These are phyloP conservation scores for Candida ascalaphidarum DNA, from an alignment of 805 yeast genomes.

Conservation along the genomic window DNA sequence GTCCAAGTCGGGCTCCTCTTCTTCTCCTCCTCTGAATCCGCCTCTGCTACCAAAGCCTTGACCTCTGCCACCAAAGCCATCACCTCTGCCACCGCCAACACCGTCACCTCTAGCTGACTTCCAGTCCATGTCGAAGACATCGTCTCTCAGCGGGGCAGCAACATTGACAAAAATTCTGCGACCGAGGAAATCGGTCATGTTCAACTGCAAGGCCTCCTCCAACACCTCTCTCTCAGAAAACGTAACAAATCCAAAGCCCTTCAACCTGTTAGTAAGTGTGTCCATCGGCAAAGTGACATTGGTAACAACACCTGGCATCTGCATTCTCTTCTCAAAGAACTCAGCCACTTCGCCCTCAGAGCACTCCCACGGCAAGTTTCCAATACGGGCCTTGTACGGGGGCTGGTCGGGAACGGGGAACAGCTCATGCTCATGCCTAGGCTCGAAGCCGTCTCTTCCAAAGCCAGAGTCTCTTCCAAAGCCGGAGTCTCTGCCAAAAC, in stretches of 20 bases:
- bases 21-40: constrained; percentile 19
- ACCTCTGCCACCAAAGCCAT: constrained; percentile 8
- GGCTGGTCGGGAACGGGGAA: constrained; percentile 85
- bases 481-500: constrained; percentile 5
- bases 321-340: constrained; percentile 54
- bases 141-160: constrained; percentile 48
- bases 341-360: constrained; percentile 54
- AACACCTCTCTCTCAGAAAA: constrained; percentile 37
- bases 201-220: constrained; percentile 43
- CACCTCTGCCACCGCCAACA: constrained; percentile 5
- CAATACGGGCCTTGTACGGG: constrained; percentile 86
- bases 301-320: constrained; percentile 41
- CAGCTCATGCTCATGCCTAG: constrained; percentile 49
- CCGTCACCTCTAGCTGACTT: constrained; percentile 6
- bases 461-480: constrained; percentile 5
- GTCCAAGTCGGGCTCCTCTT: constrained; percentile 52
- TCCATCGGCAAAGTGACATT: constrained; percentile 72
- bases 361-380: constrained; percentile 78
- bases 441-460: constrained; percentile 5
- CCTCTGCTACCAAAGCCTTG: constrained; percentile 13
- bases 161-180: constrained; percentile 47
- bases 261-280: constrained; percentile 49
- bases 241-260: constrained; percentile 49
- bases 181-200: constrained; percentile 36
- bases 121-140: constrained; percentile 40